These are phyloP conservation scores for Syzygium jambos DNA, from an alignment of 345 rosid genomes.

Conservation along the genomic window DNA sequence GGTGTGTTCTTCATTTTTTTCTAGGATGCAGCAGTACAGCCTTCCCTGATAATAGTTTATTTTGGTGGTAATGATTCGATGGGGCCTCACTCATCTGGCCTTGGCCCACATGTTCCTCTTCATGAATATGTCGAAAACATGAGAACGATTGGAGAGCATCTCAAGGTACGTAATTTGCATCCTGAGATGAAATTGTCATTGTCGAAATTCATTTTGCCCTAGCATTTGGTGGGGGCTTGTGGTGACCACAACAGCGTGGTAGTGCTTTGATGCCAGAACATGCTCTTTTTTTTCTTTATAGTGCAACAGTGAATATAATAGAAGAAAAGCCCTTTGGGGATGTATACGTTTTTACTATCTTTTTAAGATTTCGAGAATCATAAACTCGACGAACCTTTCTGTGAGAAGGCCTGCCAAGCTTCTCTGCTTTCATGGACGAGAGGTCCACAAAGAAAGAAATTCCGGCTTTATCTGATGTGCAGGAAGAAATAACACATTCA, in stretches of 20 bases:
- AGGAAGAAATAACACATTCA: neutral
- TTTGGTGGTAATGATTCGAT: conserved; percentile 98
- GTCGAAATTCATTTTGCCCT: neutral
- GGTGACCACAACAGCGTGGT: neutral
- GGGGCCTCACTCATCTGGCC: conserved; percentile 89
- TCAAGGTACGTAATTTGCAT: conserved; percentile 40
- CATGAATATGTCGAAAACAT: conserved; percentile 69
- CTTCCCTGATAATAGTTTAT: conserved; percentile 78
- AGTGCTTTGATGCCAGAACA: neutral
- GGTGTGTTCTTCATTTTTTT: neutral
- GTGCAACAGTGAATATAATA: neutral
- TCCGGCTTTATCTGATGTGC: neutral
- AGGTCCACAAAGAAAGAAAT: neutral
- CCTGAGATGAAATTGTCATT: neutral
- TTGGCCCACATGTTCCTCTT: conserved; percentile 93
- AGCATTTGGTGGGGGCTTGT: neutral
- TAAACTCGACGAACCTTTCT: neutral
- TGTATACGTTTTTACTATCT: neutral
- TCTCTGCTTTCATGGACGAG: neutral
- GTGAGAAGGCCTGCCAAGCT: neutral
- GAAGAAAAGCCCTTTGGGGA: neutral
- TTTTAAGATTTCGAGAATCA: neutral
- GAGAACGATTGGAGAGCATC: conserved; percentile 67
- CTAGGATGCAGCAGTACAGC: conserved; percentile 70
- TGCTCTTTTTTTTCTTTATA: neutral